phyloP scores from a whole-genome alignment of 331 rosid species.

The Stylosanthes scabra region DNA sequence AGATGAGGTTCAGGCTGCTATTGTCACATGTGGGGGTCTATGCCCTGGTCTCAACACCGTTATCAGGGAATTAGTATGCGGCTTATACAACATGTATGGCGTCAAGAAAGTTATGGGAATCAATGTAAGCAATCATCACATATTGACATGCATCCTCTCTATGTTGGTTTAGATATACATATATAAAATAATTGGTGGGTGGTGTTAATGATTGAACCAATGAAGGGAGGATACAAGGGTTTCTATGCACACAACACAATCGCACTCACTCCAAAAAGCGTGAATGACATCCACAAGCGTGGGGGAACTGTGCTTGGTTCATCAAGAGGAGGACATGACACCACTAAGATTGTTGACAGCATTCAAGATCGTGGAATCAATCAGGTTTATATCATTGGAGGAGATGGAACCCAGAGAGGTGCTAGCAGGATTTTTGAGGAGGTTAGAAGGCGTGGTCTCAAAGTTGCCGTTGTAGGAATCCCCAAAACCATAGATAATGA shows the following conservation, averaged over 20 bases:
- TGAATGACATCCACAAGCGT: conserved; percentile 89
- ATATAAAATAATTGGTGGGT: no score
- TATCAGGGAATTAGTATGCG: conserved; percentile 84
- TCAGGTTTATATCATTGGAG: conserved; percentile 87
- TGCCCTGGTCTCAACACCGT: conserved; percentile 95
- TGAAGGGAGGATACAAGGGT: conserved; percentile 88
- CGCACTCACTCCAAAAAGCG: conserved; percentile 63
- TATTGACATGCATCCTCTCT: background rate
- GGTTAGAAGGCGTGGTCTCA: conserved; percentile 76
- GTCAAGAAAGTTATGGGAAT: conserved; percentile 78
- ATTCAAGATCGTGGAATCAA: conserved; percentile 88
- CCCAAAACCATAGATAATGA: conserved; percentile 94
- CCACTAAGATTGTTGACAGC: conserved; percentile 81
- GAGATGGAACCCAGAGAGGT: conserved; percentile 93
- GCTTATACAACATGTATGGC: conserved; percentile 77
- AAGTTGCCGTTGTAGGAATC: conserved; percentile 83
- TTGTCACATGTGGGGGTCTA: conserved; percentile 90
- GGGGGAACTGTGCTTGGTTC: conserved; percentile 90
- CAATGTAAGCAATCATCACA: conserved; percentile 60
- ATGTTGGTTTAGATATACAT: no score
- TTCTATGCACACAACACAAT: conserved; percentile 82
- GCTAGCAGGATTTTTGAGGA: conserved; percentile 81
- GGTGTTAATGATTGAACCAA: no score
- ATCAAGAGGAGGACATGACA: conserved; percentile 90
- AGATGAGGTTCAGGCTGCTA: conserved; percentile 79